These are phyloP conservation scores for Camelina hispida DNA, from an alignment of 345 rosid species.

Conservation along the genomic window DNA sequence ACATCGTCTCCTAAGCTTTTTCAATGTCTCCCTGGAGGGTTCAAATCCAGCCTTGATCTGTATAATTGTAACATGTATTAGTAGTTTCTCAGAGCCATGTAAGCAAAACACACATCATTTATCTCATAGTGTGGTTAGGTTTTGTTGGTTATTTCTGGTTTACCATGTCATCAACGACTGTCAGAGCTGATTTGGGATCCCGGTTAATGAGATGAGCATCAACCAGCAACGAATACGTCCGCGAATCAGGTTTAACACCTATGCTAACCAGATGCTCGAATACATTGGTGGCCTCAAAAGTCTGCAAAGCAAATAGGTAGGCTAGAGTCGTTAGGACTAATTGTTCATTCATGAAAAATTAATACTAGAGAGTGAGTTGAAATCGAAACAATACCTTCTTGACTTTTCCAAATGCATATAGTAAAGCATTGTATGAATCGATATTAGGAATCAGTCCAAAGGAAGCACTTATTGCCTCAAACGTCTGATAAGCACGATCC, in stretches of 20 bases:
- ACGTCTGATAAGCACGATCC: conserved; percentile 95
- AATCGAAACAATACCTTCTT: conserved; percentile 66
- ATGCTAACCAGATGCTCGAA: conserved; percentile 74
- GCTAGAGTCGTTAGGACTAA: conserved; percentile 17
- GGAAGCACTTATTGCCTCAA: conserved; percentile 76
- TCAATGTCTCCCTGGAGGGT: conserved; percentile 80
- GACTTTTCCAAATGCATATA: conserved; percentile 84
- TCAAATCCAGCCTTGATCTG: conserved; percentile 79
- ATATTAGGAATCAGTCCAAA: conserved; percentile 83
- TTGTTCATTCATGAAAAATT: not conserved
- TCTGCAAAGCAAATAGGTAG: conserved; percentile 51
- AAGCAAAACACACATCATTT: conserved; percentile 5
- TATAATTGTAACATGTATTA: conserved; percentile 21
- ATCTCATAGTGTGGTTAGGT: conserved; percentile 2
- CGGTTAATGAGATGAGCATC: conserved; percentile 90
- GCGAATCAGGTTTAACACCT: conserved; percentile 84
- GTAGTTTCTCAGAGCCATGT: conserved; percentile 23
- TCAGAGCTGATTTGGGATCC: conserved; percentile 81
- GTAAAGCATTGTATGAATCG: conserved; percentile 83
- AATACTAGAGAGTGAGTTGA: conserved; percentile 10
- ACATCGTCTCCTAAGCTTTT: conserved; percentile 85
- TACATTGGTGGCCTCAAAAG: conserved; percentile 83
- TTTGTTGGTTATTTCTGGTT: conserved; percentile 15
- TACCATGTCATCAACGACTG: conserved; percentile 79
- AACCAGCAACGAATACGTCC: conserved; percentile 77